Evolutionary conservation across 805 yeast genomes (phyloP).

Genomic region (Metschnikowia cerradonensis): DNA sequence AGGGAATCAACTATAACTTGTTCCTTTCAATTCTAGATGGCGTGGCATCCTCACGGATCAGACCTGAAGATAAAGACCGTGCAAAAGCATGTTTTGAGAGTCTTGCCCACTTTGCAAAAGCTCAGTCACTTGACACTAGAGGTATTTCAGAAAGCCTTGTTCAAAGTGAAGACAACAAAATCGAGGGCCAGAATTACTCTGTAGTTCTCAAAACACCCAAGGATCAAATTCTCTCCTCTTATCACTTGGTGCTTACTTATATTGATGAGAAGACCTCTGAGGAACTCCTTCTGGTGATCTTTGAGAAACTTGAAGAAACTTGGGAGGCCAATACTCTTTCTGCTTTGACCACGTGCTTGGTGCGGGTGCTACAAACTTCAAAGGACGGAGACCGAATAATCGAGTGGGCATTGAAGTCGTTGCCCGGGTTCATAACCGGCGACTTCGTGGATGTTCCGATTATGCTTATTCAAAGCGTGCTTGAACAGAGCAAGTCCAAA

Average conservation of each 20-base stretch:
- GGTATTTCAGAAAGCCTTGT: conserved; percentile 1
- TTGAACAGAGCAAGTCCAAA: conserved; percentile 2
- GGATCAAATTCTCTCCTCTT: conserved; percentile 5
- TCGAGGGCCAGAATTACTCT: not conserved
- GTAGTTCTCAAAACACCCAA: conserved; percentile 1
- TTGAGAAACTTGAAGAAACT: conserved; percentile 7
- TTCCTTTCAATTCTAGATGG: conserved; percentile 10
- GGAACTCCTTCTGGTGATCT: conserved; percentile 3
- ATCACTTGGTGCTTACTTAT: not conserved
- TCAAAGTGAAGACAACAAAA: conserved; percentile 3
- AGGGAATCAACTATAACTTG: conserved; percentile 2
- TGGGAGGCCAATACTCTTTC: conserved; percentile 5
- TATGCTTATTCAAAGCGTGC: conserved; percentile 10
- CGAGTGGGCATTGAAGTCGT: conserved; percentile 10
- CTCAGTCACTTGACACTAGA: not conserved
- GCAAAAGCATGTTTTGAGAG: not conserved
- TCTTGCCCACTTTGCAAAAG: conserved; percentile 3
- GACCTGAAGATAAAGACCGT: conserved; percentile 2
- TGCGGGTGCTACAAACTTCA: not conserved
- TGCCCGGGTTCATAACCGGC: conserved; percentile 25
- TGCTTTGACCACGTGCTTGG: not conserved
- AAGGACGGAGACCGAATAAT: not conserved
- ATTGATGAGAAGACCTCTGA: not conserved
- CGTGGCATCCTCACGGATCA: conserved; percentile 3
- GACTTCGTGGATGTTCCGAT: conserved; percentile 26